phyloP scores from a whole-genome alignment of 1,284 basidiomycete genomes.

The Ustanciosporium gigantosporum region DNA sequence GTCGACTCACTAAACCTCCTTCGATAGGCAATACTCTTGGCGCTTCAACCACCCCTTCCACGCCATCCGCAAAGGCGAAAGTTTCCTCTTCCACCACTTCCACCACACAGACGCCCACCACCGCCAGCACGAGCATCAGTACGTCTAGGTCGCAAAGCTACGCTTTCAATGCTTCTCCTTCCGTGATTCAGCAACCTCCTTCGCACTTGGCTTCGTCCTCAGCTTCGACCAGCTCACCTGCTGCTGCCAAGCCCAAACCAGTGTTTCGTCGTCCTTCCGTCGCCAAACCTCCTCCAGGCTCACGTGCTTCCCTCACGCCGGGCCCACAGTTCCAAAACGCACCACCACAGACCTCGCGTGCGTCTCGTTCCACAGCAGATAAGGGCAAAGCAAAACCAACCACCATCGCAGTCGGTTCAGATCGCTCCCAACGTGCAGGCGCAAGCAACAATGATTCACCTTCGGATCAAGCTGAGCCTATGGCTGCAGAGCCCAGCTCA shows the following conservation, averaged over 20 bases:
- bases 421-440: no score
- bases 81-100: not conserved
- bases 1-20: conserved; percentile 9
- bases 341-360: no score
- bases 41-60: not conserved
- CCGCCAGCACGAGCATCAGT: no score
- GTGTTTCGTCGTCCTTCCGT: conserved; percentile 24
- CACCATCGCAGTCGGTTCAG: no score
- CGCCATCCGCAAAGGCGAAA: no score
- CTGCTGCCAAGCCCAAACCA: conserved; percentile 8
- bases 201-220: conserved; percentile 4
- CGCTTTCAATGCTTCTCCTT: conserved; percentile 24
- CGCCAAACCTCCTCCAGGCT: conserved; percentile 28
- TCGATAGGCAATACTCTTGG: conserved; percentile 4
- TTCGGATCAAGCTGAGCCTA: no score
- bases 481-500: no score
- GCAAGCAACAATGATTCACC: no score
- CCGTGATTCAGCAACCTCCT: conserved; percentile 6
- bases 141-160: conserved; percentile 29
- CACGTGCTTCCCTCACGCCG: conserved; percentile 24
- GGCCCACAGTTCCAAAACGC: conserved; percentile 9
- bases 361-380: no score
- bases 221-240: conserved; percentile 3
- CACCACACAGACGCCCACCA: not conserved
- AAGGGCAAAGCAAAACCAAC: no score